These are phyloP conservation scores for Pleurotus tuoliensis DNA, from an alignment of 768 basidiomycete genomes.

Conservation along the genomic window DNA sequence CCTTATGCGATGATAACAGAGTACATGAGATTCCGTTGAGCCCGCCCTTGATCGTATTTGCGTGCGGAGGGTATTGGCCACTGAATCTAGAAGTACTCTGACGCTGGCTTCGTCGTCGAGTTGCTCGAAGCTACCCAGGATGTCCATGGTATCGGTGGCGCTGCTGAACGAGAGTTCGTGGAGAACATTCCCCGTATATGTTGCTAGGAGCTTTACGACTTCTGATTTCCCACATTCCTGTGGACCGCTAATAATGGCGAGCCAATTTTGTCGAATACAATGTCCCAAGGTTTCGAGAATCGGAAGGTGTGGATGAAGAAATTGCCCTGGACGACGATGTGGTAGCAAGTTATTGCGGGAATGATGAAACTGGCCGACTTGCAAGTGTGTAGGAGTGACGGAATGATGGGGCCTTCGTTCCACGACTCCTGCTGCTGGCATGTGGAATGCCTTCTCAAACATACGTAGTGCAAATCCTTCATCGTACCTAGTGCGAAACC, in stretches of 20 bases:
- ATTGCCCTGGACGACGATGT: conserved; percentile 37
- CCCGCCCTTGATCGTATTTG: background rate
- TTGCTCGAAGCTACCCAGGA: conserved; percentile 95
- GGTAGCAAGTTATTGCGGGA: conserved; percentile 32
- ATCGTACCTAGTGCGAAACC: conserved; percentile 78
- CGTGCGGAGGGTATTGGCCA: background rate
- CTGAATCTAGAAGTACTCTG: background rate
- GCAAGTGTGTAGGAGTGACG: conserved; percentile 46
- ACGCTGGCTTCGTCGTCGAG: conserved; percentile 45
- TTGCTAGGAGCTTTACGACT: conserved; percentile 65
- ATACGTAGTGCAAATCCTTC: conserved; percentile 44
- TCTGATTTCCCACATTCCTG: conserved; percentile 76
- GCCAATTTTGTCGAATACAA: conserved; percentile 75
- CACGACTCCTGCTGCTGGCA: conserved; percentile 18
- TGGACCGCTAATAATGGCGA: conserved; percentile 82
- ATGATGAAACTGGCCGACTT: conserved; percentile 60
- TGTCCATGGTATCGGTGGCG: conserved; percentile 89
- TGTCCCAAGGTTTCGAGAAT: conserved; percentile 73
- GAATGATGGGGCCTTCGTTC: conserved; percentile 31
- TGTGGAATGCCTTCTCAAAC: conserved; percentile 52
- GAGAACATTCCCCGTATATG: conserved; percentile 63
- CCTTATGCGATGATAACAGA: background rate
- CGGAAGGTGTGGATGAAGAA: conserved; percentile 61
- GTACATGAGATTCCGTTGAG: background rate
- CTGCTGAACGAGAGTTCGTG: conserved; percentile 77